Evolutionary conservation across 2,329 filamentous ascomycete species (phyloP).

Genomic region (Metarhizium guizhouense): DNA sequence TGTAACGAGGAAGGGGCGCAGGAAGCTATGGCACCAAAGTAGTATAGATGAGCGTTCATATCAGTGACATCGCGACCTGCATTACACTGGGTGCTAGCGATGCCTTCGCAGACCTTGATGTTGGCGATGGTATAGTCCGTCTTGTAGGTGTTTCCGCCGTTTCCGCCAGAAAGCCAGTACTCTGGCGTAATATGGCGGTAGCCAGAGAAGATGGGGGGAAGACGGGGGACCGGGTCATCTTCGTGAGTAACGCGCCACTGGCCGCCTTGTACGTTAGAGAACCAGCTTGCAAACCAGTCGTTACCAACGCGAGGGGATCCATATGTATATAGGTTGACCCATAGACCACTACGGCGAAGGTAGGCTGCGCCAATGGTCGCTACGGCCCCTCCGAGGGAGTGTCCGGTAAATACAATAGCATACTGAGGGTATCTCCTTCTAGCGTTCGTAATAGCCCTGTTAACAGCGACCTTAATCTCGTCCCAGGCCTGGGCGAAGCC

Average conservation of each 20-base stretch:
- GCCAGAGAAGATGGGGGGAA: slow-evolving; percentile 51
- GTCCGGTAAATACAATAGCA: slow-evolving; percentile 51
- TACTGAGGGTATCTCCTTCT: slow-evolving; percentile 38
- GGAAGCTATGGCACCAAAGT: slow-evolving; percentile 34
- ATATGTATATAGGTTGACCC: slow-evolving; percentile 53
- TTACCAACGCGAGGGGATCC: slow-evolving; percentile 60
- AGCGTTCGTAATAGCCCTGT: slow-evolving; percentile 35
- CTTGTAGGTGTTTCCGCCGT: slow-evolving; percentile 12
- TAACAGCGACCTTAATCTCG: slow-evolving; percentile 36
- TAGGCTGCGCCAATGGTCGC: slow-evolving; percentile 50
- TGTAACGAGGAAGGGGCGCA: slow-evolving; percentile 23
- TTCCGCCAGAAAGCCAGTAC: slow-evolving; percentile 47
- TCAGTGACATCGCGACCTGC: slow-evolving; percentile 37
- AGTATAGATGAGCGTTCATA: slow-evolving; percentile 36
- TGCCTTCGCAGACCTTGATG: slow-evolving; percentile 39
- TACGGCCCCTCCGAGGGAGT: slow-evolving; percentile 60
- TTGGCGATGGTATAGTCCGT: slow-evolving; percentile 28
- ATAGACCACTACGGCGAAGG: slow-evolving; percentile 38
- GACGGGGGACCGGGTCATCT: slow-evolving; percentile 57
- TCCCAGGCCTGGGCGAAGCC: slow-evolving; percentile 54
- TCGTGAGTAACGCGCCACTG: slow-evolving; percentile 59
- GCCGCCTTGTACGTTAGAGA: slow-evolving; percentile 37
- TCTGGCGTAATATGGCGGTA: slow-evolving; percentile 61
- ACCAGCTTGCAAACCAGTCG: slow-evolving; percentile 39
- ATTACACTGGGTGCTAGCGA: slow-evolving; percentile 40